These are phyloP conservation scores for Phytophthora sansomeana DNA, from an alignment of 352 stramenopile species.

Conservation along the genomic window DNA sequence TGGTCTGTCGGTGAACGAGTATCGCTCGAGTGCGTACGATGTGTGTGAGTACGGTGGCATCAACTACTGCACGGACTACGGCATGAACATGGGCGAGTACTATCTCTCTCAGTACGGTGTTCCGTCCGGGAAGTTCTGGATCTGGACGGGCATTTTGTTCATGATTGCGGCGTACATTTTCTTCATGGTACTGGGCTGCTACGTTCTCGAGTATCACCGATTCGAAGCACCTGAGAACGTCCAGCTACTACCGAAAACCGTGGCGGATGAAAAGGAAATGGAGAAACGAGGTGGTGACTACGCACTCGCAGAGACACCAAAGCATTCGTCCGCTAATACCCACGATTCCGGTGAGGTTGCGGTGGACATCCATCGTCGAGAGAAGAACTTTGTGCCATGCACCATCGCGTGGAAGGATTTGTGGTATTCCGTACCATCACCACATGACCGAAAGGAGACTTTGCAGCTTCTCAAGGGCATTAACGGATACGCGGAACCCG, in stretches of 20 bases:
- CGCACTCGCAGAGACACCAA: conserved; percentile 7
- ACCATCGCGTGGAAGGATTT: background rate
- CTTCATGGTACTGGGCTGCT: conserved; percentile 37
- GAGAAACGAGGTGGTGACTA: conserved; percentile 19
- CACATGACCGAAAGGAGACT: conserved; percentile 1
- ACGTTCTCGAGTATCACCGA: conserved; percentile 43
- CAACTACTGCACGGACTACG: conserved; percentile 30
- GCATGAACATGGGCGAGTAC: conserved; percentile 46
- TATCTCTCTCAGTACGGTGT: conserved; percentile 37
- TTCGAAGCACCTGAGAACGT: conserved; percentile 38
- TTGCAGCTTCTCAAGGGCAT: conserved; percentile 1
- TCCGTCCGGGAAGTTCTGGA: conserved; percentile 29
- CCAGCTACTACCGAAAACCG: conserved; percentile 5
- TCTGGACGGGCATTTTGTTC: conserved; percentile 41
- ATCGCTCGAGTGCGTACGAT: conserved; percentile 28
- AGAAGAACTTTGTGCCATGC: conserved; percentile 2
- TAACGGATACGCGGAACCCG: conserved; percentile 43
- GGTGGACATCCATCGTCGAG: background rate
- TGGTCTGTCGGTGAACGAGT: conserved; percentile 36
- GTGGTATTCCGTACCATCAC: conserved; percentile 2
- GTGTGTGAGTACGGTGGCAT: conserved; percentile 30
- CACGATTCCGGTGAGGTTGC: background rate
- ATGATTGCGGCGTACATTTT: conserved; percentile 34
- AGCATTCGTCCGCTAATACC: conserved; percentile 19
- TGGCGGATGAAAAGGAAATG: conserved; percentile 13